phyloP scores from a whole-genome alignment of 2,329 filamentous ascomycete species.

The Paraconiothyrium sp. region DNA sequence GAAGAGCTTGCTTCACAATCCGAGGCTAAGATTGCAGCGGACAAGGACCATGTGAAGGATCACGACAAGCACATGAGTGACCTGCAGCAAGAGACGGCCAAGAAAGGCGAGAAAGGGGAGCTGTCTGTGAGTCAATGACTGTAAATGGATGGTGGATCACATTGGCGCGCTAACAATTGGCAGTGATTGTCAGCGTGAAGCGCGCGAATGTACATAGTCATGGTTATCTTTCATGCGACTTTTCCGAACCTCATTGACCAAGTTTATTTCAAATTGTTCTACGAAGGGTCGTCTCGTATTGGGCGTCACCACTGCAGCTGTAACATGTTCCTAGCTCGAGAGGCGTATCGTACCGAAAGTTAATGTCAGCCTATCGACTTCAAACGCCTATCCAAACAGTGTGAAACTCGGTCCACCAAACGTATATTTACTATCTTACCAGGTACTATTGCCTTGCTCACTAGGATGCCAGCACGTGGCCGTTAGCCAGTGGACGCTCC shows the following conservation, averaged over 20 bases:
- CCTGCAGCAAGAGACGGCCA: conserved; percentile 55
- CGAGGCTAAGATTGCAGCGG: conserved; percentile 55
- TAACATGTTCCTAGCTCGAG: background rate
- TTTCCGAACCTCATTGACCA: background rate
- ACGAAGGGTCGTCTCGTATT: background rate
- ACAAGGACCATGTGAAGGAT: conserved; percentile 54
- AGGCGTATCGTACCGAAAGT: background rate
- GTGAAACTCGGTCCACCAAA: background rate
- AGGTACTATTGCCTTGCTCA: background rate
- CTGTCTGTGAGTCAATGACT: conserved; percentile 19
- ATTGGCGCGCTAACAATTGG: conserved; percentile 2
- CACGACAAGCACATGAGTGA: conserved; percentile 55
- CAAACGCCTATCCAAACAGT: background rate
- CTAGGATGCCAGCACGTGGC: background rate
- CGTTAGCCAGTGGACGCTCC: background rate
- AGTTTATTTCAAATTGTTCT: background rate
- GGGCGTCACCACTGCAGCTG: background rate
- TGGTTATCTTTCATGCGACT: background rate
- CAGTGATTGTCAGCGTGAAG: background rate
- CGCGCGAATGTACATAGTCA: conserved; percentile 1
- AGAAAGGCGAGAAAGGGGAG: conserved; percentile 52
- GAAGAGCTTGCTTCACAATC: conserved; percentile 54
- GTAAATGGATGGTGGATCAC: background rate
- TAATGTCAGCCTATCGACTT: background rate
- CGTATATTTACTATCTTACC: background rate